These are phyloP conservation scores for Eimeria acervulina DNA, from an alignment of 169 alveolate species.

Conservation along the genomic window DNA sequence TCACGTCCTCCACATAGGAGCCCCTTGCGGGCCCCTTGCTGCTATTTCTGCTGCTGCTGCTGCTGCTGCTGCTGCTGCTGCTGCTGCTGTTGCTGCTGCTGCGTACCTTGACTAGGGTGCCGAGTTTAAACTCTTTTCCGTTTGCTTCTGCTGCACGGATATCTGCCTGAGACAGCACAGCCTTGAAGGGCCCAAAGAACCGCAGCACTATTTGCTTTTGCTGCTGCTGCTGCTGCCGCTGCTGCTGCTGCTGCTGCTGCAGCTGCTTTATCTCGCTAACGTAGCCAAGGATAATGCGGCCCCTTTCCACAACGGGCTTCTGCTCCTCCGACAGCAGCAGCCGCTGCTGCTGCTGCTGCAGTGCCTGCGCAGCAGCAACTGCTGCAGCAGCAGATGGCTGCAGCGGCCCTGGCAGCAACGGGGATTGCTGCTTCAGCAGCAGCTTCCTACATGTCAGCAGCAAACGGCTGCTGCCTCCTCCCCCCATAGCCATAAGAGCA, in stretches of 20 bases:
- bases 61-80: conserved; percentile 30
- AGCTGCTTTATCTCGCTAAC: conserved; percentile 52
- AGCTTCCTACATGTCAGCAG: conserved; percentile 26
- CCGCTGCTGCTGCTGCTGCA: conserved; percentile 1
- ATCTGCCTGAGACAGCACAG: not conserved
- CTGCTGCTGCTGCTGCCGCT: conserved; percentile 53
- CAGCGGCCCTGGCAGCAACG: conserved; percentile 49
- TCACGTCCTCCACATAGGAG: not conserved
- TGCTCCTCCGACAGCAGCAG: not conserved
- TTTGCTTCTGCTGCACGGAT: conserved; percentile 14
- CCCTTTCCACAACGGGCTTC: conserved; percentile 35
- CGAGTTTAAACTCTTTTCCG: conserved; percentile 13
- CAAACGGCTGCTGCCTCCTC: conserved; percentile 56
- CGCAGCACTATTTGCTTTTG: conserved; percentile 33
- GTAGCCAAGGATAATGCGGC: conserved; percentile 24
- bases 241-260: conserved; percentile 69
- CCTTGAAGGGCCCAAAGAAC: conserved; percentile 55
- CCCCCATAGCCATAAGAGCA: conserved; percentile 57
- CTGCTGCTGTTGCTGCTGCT: conserved; percentile 31
- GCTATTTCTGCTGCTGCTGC: conserved; percentile 9
- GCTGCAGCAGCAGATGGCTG: conserved; percentile 13
- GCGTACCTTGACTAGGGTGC: conserved; percentile 44
- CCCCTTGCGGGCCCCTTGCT: too few relatives aligned
- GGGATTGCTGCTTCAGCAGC: conserved; percentile 51
- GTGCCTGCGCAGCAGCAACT: not conserved